These are phyloP conservation scores for Backusella circina DNA, from an alignment of 192 early-diverging fungal genomes.

Conservation along the genomic window DNA sequence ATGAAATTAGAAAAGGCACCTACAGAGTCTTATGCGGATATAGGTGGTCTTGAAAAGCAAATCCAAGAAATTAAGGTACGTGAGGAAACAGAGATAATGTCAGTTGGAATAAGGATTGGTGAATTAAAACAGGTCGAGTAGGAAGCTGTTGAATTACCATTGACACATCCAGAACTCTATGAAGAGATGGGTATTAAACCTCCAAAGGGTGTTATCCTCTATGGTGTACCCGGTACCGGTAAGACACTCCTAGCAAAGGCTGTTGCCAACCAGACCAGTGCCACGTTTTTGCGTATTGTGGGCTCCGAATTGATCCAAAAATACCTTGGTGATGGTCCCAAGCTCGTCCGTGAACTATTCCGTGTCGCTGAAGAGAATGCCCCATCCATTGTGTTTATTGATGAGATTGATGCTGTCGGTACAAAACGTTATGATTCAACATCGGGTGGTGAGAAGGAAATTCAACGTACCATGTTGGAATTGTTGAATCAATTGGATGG, in stretches of 20 bases:
- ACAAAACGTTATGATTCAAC: conserved; percentile 97
- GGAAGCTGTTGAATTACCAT: conserved; percentile 94
- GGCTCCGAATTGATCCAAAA: conserved; percentile 99
- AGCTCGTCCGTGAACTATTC: conserved; percentile 97
- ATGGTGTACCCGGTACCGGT: conserved; percentile 89
- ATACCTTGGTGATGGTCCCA: conserved; percentile 98
- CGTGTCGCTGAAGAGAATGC: conserved; percentile 93
- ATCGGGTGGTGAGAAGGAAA: conserved; percentile 94
- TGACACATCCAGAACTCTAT: conserved; percentile 96
- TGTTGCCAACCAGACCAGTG: conserved; percentile 97
- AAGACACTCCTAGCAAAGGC: conserved; percentile 98
- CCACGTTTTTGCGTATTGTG: conserved; percentile 95
- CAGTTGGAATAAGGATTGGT: too few relatives aligned
- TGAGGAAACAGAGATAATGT: conserved; percentile 13
- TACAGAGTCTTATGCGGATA: conserved; percentile 96
- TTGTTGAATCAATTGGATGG: conserved; percentile 97
- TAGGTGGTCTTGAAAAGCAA: conserved; percentile 95
- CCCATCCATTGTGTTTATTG: conserved; percentile 98
- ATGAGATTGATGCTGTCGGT: conserved; percentile 98
- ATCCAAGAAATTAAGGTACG: conserved; percentile 88
- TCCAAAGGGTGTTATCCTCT: conserved; percentile 95
- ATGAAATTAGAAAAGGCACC: conserved; percentile 99
- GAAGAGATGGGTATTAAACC: conserved; percentile 99
- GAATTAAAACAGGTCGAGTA: conserved; percentile 28
- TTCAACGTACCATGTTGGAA: conserved; percentile 97